Conservation (phyloP, 139 green algal genomes). For the Picochlorum sp. region DNA sequence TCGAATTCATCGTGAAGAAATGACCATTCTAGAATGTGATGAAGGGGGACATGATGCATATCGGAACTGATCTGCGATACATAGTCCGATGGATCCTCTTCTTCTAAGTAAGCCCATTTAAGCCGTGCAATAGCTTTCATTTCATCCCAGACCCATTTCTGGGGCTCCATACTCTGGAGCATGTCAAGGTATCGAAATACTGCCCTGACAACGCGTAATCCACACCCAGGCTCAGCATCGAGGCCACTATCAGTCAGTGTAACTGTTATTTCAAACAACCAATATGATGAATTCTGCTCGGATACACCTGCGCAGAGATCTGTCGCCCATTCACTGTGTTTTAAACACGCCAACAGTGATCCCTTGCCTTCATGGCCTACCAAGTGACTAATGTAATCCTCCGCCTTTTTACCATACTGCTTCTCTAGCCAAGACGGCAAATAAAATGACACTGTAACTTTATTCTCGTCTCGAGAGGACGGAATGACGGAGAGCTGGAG, state of each 20-base stretch:
- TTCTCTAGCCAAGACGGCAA: slow-evolving; percentile 59
- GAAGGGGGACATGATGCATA: slow-evolving; percentile 38
- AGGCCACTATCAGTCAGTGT: slow-evolving; percentile 77
- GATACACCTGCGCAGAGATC: slow-evolving; percentile 75
- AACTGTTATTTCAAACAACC: slow-evolving; percentile 71
- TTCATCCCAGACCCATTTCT: slow-evolving; percentile 86
- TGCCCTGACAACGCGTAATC: slow-evolving; percentile 52
- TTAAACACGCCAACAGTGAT: slow-evolving; percentile 73
- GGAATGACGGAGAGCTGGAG: slow-evolving; percentile 54
- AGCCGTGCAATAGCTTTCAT: slow-evolving; percentile 61
- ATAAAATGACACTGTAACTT: slow-evolving; percentile 67
- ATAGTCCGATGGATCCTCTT: slow-evolving; percentile 77
- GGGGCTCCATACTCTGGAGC: slow-evolving; percentile 46
- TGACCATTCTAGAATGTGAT: slow-evolving; percentile 51
- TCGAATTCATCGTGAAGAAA: slow-evolving; percentile 60
- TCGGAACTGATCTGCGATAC: slow-evolving; percentile 42
- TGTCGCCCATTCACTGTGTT: slow-evolving; percentile 69
- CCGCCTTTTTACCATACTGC: slow-evolving; percentile 60
- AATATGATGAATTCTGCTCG: slow-evolving; percentile 51
- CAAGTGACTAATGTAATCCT: slow-evolving; percentile 87
- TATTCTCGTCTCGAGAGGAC: slow-evolving; percentile 71
- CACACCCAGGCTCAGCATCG: slow-evolving; percentile 49
- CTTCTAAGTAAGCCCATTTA: slow-evolving; percentile 60
- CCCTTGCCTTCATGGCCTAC: slow-evolving; percentile 86
- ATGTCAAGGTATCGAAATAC: slow-evolving; percentile 82